phyloP scores from a whole-genome alignment of 2,329 filamentous ascomycete species.

The Cercospora zeae-maydis region DNA sequence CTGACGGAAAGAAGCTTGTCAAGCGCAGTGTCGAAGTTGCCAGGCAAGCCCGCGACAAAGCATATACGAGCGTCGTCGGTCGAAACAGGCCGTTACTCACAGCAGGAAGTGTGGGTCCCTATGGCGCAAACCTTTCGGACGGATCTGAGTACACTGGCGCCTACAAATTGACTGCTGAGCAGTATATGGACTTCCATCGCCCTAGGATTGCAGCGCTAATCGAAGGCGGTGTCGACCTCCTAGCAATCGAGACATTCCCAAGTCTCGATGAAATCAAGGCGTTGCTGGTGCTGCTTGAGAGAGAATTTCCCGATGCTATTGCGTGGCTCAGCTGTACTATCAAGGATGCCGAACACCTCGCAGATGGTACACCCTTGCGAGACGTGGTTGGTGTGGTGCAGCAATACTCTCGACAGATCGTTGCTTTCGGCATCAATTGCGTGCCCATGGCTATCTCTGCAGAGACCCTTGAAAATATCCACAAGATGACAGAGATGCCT shows the following conservation, averaged over 20 bases:
- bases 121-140: constrained; percentile 47
- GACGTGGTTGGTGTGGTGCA: constrained; percentile 36
- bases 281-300: constrained; percentile 38
- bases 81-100: constrained; percentile 33
- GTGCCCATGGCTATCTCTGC: constrained; percentile 38
- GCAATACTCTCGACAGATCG: constrained; percentile 31
- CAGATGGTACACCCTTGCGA: constrained; percentile 42
- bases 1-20: constrained; percentile 39
- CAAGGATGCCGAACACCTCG: constrained; percentile 36
- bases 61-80: not conserved
- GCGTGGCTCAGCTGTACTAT: constrained; percentile 46
- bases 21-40: constrained; percentile 43
- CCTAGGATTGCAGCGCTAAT: constrained; percentile 42
- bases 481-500: constrained; percentile 33
- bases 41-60: constrained; percentile 35
- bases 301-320: constrained; percentile 38
- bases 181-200: constrained; percentile 45
- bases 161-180: constrained; percentile 34
- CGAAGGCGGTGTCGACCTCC: constrained; percentile 42
- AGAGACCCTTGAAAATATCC: constrained; percentile 36
- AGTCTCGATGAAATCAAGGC: constrained; percentile 40
- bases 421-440: constrained; percentile 48
- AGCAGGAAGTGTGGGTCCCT: constrained; percentile 48
- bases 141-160: constrained; percentile 48
- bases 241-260: constrained; percentile 48